Conservation (phyloP, 768 basidiomycete species). For the Russula compacta region DNA sequence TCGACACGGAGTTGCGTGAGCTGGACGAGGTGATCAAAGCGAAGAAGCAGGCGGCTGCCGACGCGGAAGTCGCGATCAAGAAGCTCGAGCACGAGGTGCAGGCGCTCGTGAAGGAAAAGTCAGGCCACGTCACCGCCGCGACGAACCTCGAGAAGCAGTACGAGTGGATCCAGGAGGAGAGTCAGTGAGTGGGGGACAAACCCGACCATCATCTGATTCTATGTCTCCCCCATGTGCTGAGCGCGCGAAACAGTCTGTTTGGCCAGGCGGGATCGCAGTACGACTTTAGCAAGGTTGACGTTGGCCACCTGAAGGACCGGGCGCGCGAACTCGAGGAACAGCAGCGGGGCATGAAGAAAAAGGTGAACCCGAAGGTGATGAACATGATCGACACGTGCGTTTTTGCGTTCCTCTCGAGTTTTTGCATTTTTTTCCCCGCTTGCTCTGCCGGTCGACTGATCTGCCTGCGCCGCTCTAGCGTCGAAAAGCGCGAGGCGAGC, state of each 20-base stretch:
- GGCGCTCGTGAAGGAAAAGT: conserved; percentile 54
- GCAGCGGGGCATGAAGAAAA: conserved; percentile 87
- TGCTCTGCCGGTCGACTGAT: background rate
- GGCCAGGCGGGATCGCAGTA: conserved; percentile 74
- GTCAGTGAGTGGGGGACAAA: conserved; percentile 47
- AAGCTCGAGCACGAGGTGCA: conserved; percentile 64
- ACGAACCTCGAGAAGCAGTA: conserved; percentile 69
- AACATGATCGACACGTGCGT: conserved; percentile 90
- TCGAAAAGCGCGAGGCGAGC: conserved; percentile 87
- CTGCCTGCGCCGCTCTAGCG: conserved; percentile 35
- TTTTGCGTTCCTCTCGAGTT: background rate
- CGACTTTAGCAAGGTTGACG: conserved; percentile 64
- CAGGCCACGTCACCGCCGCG: conserved; percentile 41
- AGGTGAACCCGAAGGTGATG: conserved; percentile 91
- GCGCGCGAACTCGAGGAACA: conserved; percentile 65
- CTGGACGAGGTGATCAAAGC: conserved; percentile 75
- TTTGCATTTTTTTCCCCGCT: conserved; percentile 1
- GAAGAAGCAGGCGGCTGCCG: conserved; percentile 61
- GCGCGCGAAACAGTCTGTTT: conserved; percentile 37
- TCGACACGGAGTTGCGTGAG: conserved; percentile 79
- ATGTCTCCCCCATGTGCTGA: too few species aligned
- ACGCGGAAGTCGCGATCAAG: conserved; percentile 57
- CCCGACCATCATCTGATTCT: background rate
- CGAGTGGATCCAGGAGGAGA: conserved; percentile 85
- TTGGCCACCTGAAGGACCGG: conserved; percentile 48